These are phyloP conservation scores for Ramaria rubella DNA, from an alignment of 768 basidiomycete species.

Conservation along the genomic window DNA sequence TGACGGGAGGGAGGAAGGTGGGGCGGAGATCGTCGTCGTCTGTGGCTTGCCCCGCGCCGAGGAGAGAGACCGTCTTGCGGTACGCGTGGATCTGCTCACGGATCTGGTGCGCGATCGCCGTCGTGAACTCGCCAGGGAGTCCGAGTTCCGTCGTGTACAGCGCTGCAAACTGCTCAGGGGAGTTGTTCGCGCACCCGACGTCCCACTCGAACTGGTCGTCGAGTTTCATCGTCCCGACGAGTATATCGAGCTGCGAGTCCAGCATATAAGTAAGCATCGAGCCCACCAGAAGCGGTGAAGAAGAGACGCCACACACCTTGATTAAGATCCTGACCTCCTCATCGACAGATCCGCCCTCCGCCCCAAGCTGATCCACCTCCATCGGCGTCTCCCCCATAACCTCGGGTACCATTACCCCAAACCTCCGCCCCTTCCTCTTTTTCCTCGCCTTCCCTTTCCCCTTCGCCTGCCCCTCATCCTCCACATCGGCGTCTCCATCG, in stretches of 20 bases:
- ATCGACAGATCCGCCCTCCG: constrained; percentile 58
- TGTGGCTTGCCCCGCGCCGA: constrained; percentile 81
- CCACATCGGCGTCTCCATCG: constrained; percentile 19
- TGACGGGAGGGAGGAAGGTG: constrained; percentile 81
- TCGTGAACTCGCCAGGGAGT: constrained; percentile 86
- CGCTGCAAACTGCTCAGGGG: constrained; percentile 90
- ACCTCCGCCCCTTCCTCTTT: constrained; percentile 19
- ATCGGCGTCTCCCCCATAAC: constrained; percentile 40
- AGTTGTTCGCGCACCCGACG: constrained; percentile 67
- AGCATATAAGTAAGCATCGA: not conserved
- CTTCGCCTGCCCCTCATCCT: constrained; percentile 12
- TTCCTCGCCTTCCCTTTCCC: constrained; percentile 14
- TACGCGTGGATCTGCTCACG: constrained; percentile 91
- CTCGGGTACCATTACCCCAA: constrained; percentile 12
- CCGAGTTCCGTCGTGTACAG: constrained; percentile 84
- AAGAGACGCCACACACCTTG: constrained; percentile 50
- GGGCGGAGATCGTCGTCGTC: constrained; percentile 91
- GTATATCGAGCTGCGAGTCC: constrained; percentile 81
- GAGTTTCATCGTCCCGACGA: constrained; percentile 85
- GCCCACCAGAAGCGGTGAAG: constrained; percentile 5
- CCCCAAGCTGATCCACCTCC: constrained; percentile 43
- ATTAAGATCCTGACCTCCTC: constrained; percentile 92
- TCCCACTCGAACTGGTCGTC: constrained; percentile 99
- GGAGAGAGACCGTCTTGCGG: constrained; percentile 70
- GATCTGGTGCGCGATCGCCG: constrained; percentile 91